These are phyloP conservation scores for Straminergon stramineum DNA, from an alignment of 225 moss, liverwort and hornwort genomes.

Conservation along the genomic window DNA sequence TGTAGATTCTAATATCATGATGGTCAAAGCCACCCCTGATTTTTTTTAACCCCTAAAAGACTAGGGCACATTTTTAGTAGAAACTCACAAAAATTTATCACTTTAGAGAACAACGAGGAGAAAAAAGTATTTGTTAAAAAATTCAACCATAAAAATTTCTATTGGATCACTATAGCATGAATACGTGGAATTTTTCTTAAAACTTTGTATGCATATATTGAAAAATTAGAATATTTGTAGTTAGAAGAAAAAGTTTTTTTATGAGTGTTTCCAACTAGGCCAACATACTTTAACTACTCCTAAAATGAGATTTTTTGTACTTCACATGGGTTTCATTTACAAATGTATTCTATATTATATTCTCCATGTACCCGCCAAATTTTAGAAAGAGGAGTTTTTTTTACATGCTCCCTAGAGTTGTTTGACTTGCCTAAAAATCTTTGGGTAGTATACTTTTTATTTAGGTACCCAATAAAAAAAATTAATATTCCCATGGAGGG, in stretches of 20 bases:
- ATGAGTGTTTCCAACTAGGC: accelerated
- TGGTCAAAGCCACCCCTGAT: not conserved
- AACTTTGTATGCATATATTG: accelerated
- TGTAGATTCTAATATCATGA: not conserved
- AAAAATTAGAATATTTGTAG: not conserved
- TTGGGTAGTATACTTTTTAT: accelerated
- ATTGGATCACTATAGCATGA: too few species aligned
- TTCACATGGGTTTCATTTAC: too few species aligned
- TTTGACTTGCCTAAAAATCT: accelerated
- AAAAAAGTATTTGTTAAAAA: too few species aligned
- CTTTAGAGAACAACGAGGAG: accelerated
- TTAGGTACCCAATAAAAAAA: accelerated
- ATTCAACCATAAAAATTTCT: not conserved
- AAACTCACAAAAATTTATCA: not conserved
- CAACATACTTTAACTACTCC: not conserved
- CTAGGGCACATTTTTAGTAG: accelerated
- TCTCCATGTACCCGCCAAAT: accelerated
- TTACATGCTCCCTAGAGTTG: accelerated
- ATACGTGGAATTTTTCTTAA: too few species aligned
- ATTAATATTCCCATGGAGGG: not conserved
- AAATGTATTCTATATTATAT: not conserved
- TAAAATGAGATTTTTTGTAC: not conserved
- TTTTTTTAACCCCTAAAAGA: accelerated
- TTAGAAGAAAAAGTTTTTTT: not conserved
- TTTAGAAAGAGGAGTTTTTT: not conserved